These are phyloP conservation scores for Gossypium ekmanianum DNA, from an alignment of 345 rosid species.

Conservation along the genomic window DNA sequence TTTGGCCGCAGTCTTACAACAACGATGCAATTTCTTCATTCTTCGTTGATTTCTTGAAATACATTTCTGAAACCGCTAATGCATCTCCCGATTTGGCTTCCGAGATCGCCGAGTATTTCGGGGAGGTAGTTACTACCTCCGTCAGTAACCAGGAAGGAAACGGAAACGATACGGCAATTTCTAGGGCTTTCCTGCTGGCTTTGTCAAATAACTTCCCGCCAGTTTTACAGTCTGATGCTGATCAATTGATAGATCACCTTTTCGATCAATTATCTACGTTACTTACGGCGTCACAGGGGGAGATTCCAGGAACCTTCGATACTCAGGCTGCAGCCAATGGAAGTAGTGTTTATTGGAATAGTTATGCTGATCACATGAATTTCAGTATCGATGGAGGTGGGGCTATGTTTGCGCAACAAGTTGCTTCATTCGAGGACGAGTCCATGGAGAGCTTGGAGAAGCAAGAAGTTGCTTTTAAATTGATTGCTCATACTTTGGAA, in stretches of 20 bases:
- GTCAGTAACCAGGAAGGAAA: constrained; percentile 24
- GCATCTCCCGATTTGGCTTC: constrained; percentile 52
- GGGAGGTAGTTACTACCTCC: constrained; percentile 60
- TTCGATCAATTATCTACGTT: constrained; percentile 58
- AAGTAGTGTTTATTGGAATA: background rate
- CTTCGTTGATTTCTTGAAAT: constrained; percentile 59
- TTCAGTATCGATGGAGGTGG: constrained; percentile 52
- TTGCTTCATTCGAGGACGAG: constrained; percentile 82
- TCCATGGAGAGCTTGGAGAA: constrained; percentile 82
- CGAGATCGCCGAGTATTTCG: constrained; percentile 63
- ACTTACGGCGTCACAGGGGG: constrained; percentile 42
- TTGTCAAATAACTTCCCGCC: constrained; percentile 70
- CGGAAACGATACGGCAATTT: constrained; percentile 41
- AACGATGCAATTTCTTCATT: constrained; percentile 55
- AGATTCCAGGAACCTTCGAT: constrained; percentile 45
- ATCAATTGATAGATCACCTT: constrained; percentile 54
- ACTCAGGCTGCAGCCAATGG: constrained; percentile 35
- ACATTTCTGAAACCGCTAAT: constrained; percentile 48
- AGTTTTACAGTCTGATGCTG: constrained; percentile 59
- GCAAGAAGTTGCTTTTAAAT: constrained; percentile 80
- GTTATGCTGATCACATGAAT: background rate
- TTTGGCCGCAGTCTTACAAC: constrained; percentile 83
- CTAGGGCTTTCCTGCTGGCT: constrained; percentile 66
- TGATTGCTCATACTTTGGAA: constrained; percentile 68
- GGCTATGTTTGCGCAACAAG: constrained; percentile 53